phyloP scores from a whole-genome alignment of 208 protist species.

The Acanthamoeba royreba region DNA sequence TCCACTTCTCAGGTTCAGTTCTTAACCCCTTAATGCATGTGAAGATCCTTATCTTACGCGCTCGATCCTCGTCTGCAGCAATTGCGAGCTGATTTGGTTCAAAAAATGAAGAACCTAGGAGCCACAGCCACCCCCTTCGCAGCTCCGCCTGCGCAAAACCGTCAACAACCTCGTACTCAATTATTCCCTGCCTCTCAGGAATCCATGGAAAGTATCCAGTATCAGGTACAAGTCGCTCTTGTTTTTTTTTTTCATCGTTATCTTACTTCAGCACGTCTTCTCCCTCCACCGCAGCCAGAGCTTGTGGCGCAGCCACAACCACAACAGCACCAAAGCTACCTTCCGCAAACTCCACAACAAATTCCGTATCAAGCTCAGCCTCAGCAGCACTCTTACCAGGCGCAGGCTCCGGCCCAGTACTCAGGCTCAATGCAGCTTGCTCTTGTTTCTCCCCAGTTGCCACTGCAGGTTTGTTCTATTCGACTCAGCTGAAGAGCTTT shows the following conservation, averaged over 20 bases:
- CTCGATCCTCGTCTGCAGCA: not conserved
- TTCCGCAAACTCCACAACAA: not conserved
- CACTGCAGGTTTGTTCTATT: not conserved
- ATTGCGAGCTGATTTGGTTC: not conserved
- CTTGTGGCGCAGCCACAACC: too few species aligned
- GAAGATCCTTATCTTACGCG: too few species aligned
- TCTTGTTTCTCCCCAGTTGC: not conserved
- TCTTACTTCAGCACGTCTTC: too few species aligned
- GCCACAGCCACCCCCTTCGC: not conserved
- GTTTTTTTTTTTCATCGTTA: too few species aligned
- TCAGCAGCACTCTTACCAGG: not conserved
- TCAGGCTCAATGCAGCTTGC: not conserved
- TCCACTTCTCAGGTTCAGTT: not conserved
- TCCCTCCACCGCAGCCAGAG: not conserved
- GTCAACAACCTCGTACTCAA: too few species aligned
- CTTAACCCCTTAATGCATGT: too few species aligned
- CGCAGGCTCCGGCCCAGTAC: too few species aligned
- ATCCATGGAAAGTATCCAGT: too few species aligned
- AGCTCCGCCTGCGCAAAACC: too few species aligned
- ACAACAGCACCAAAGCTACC: not conserved
- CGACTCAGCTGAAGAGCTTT: not conserved
- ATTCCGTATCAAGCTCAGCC: too few species aligned
- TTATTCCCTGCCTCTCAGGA: too few species aligned
- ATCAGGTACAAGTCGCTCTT: too few species aligned
- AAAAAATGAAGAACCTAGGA: constrained; percentile 10